These are phyloP conservation scores for Elsinoe batatas DNA, from an alignment of 2,329 filamentous ascomycete species.

Conservation along the genomic window DNA sequence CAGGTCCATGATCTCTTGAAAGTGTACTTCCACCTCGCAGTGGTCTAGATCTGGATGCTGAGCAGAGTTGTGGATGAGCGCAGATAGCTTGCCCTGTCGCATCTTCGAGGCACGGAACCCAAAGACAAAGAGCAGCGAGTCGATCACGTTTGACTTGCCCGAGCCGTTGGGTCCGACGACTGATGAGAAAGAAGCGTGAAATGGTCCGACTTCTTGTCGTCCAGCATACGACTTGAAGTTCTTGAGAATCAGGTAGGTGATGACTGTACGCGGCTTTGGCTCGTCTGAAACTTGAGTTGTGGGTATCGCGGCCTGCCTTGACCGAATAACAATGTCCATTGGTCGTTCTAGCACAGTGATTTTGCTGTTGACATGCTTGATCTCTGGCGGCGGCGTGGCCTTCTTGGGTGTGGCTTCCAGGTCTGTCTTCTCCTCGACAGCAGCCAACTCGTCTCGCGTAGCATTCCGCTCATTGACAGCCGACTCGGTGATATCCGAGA, in stretches of 20 bases:
- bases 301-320: constrained; percentile 55
- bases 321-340: constrained; percentile 88
- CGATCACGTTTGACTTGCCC: constrained; percentile 97
- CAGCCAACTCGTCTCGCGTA: constrained; percentile 16
- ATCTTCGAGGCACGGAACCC: constrained; percentile 98
- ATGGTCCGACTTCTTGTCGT: constrained; percentile 87
- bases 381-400: constrained; percentile 18
- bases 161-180: constrained; percentile 97
- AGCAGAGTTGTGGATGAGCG: constrained; percentile 93
- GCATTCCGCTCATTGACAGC: constrained; percentile 50
- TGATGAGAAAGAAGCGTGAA: constrained; percentile 93
- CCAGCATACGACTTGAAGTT: constrained; percentile 99
- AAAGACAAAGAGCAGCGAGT: constrained; percentile 96
- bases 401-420: constrained; percentile 31
- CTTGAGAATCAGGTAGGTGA: constrained; percentile 80
- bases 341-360: constrained; percentile 74
- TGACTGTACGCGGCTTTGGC: constrained; percentile 80
- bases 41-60: constrained; percentile 73
- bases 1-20: constrained; percentile 87
- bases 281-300: constrained; percentile 62
- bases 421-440: constrained; percentile 22
- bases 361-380: constrained; percentile 66
- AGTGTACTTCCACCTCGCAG: constrained; percentile 95
- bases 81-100: constrained; percentile 96
- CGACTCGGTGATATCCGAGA: constrained; percentile 63